Percentiles rank a stretch among this genome's conserved stretches.
phyloP scores from a whole-genome alignment of 768 basidiomycete genomes.

The Phanerochaete sordida region DNA sequence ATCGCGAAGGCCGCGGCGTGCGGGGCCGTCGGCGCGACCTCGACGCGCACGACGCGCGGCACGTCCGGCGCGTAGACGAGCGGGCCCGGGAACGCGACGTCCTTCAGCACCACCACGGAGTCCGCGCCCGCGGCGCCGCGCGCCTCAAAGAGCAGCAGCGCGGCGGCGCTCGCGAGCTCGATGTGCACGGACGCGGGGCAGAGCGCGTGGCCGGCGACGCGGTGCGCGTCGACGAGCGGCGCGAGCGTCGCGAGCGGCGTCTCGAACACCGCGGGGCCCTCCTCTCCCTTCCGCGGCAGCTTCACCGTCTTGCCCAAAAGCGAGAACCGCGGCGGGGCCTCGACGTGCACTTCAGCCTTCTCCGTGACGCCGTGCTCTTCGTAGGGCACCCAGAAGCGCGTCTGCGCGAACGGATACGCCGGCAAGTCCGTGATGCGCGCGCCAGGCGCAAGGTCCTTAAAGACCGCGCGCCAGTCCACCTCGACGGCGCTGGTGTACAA shows the following conservation, averaged over 20 bases:
- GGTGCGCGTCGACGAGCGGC: slow-evolving; percentile 50
- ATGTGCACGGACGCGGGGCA: slow-evolving; percentile 25
- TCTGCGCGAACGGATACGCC: slow-evolving; percentile 52
- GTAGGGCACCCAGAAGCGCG: slow-evolving; percentile 53
- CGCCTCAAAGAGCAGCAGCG: slow-evolving; percentile 34
- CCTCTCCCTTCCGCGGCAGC: slow-evolving; percentile 20
- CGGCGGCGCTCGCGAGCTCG: slow-evolving; percentile 49
- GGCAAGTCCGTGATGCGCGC: slow-evolving; percentile 39
- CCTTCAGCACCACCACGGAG: slow-evolving; percentile 37
- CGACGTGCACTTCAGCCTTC: not conserved
- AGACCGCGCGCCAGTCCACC: slow-evolving; percentile 54
- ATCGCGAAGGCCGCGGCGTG: slow-evolving; percentile 43
- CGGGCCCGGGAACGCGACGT: slow-evolving; percentile 48
- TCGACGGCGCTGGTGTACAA: slow-evolving; percentile 40
- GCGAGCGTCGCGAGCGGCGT: slow-evolving; percentile 45
- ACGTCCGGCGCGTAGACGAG: slow-evolving; percentile 42
- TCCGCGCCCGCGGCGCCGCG: slow-evolving; percentile 24
- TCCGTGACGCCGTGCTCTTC: slow-evolving; percentile 15
- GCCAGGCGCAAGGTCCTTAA: slow-evolving; percentile 38
- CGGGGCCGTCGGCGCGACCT: slow-evolving; percentile 30
- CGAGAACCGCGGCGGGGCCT: slow-evolving; percentile 13
- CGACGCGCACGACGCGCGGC: slow-evolving; percentile 33
- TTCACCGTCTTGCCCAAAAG: slow-evolving; percentile 38
- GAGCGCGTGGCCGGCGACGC: slow-evolving; percentile 31
- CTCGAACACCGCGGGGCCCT: slow-evolving; percentile 43